Evolutionary conservation across 2,329 filamentous ascomycete genomes (phyloP), one percentile per base, ranked within the genome.

Genomic region (Diaporthe helianthi): DNA sequence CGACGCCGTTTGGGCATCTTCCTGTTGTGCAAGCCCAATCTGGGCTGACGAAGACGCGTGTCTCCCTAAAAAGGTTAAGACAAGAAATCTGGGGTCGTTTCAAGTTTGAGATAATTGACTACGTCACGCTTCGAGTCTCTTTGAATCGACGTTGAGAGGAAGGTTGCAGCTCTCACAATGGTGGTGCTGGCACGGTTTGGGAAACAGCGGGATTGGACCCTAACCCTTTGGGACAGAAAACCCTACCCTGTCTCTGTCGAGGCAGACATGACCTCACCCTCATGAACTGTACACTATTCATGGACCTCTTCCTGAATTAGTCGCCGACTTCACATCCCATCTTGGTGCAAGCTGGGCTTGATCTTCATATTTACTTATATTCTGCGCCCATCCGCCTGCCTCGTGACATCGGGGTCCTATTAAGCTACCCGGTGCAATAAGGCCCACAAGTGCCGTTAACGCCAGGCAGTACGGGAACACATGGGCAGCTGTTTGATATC

Each of bases 1-100:
- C 47, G 52, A 17, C 41, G 19, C 26, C 47, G 61, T 6, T 33
- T 29, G 15, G 65, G 31, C 70, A 70, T 70, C 17, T 49, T 69
- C 26, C 54, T 44, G 6, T 3, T n/a, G 7, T 12, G n/a, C 19
- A 49, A 22, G 15, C 15, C 36, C 24, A 1, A 15, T n/a, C 58
- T 22, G 15, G n/a, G 47, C 26, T 13, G 12, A 24, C 41, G 26
- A n/a, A 36, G 41, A 9, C 24, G 12, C 29, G 12, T 4, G 19
- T 8, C 29, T 13, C 12, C 22, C 19, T 49, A 13, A 22, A 19
- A 15, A 3, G 9, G 1, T 31, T 3, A 33, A 12, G 10, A 29
- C 19, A 61, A 47, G 26, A 33, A 24, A 10, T 5, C 26, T 12
- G 19, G 29, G 8, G 19, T 10, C 19, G 22, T n/a, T 17, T 33